Conservation (phyloP, 1,139 yeast genomes). For the Pichia sp. region DNA sequence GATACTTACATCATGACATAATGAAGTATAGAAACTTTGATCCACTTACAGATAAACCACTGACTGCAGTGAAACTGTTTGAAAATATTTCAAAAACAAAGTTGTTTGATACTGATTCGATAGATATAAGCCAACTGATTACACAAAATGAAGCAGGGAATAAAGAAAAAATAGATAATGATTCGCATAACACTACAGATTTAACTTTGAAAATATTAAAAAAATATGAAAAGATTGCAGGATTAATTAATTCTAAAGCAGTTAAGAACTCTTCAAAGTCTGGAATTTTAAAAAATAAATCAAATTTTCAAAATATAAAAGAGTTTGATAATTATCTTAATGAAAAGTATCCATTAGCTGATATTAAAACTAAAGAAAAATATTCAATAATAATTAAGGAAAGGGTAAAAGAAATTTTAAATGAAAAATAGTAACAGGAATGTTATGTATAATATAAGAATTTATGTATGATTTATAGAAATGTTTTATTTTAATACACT, state of each 20-base stretch:
- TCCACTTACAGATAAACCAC: constrained; percentile 13
- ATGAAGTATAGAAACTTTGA: constrained; percentile 21
- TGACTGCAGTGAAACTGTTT: constrained; percentile 15
- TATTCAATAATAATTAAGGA: constrained; percentile 37
- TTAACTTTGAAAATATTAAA: constrained; percentile 33
- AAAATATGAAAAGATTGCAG: constrained; percentile 32
- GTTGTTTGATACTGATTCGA: no score
- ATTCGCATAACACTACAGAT: no score
- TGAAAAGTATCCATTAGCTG: constrained; percentile 10
- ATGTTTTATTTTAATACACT: background rate
- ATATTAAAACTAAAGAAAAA: constrained; percentile 14
- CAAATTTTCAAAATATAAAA: background rate
- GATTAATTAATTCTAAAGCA: constrained; percentile 6
- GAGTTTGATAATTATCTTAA: constrained; percentile 22
- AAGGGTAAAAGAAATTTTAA: constrained; percentile 22
- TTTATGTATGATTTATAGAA: background rate
- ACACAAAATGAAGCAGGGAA: no score
- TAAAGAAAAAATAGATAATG: no score
- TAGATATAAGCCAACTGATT: constrained; percentile 1
- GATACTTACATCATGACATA: no score
- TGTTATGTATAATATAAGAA: no score
- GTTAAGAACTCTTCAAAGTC: no score
- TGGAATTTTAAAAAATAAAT: background rate
- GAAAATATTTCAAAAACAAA: constrained; percentile 17
- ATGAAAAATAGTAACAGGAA: background rate